Conservation (phyloP, 2,329 filamentous ascomycete genomes). For the Alternaria triticimaculans region DNA sequence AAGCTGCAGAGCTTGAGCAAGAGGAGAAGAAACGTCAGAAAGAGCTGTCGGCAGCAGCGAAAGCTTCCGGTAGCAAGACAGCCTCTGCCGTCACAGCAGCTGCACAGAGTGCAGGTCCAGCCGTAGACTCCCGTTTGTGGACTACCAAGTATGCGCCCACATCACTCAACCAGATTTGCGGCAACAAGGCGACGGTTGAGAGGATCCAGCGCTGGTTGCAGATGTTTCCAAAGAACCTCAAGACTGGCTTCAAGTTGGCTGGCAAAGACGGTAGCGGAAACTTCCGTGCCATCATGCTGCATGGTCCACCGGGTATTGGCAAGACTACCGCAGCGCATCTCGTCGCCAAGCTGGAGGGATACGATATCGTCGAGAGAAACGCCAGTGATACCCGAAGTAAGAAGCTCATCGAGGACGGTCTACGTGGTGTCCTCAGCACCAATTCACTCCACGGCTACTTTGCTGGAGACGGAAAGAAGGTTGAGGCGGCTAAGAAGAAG, state of each 20-base stretch:
- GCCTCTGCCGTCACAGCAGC: conserved; percentile 31
- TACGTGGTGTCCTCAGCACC: conserved; percentile 92
- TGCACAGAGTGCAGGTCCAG: conserved; percentile 25
- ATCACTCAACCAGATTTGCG: conserved; percentile 85
- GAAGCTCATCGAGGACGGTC: conserved; percentile 85
- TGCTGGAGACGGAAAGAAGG: conserved; percentile 78
- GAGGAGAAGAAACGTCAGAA: conserved; percentile 79
- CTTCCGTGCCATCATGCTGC: conserved; percentile 90
- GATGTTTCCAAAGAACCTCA: conserved; percentile 79
- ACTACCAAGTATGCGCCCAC: conserved; percentile 95
- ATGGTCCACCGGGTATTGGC: conserved; percentile 93
- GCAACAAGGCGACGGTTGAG: conserved; percentile 89
- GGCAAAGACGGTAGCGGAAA: conserved; percentile 85
- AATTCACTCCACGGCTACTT: conserved; percentile 93
- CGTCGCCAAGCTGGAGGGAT: conserved; percentile 89
- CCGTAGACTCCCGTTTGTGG: conserved; percentile 66
- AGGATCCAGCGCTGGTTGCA: conserved; percentile 88
- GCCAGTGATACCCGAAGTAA: conserved; percentile 96
- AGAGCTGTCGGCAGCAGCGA: conserved; percentile 52
- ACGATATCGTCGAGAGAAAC: conserved; percentile 92
- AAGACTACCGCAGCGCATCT: conserved; percentile 97
- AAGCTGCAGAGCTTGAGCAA: conserved; percentile 83
- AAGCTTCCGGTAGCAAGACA: conserved; percentile 49
- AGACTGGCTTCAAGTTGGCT: conserved; percentile 79
- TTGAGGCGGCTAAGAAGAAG: conserved; percentile 85